Evolutionary conservation across 2,329 filamentous ascomycete species (phyloP), one percentile per base, ranked within the genome.

Genomic region (Aspergillus sergii): DNA sequence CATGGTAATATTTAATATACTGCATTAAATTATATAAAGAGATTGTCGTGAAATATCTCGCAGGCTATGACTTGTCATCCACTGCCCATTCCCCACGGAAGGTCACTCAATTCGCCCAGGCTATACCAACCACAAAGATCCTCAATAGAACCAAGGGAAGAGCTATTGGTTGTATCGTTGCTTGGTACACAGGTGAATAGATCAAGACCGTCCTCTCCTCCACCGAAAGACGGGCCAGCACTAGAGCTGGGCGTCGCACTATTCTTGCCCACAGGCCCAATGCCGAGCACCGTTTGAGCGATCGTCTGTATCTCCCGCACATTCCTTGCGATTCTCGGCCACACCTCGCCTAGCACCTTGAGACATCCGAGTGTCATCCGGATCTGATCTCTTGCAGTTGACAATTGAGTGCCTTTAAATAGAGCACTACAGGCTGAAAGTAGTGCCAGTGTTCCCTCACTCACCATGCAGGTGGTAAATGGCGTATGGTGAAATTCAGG

Each of bases 391-490:
- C 80, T 70, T n/a, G 78, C 78, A 1, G 77, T 70, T 1, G 71
- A 66, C 6, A 81, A 64, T 19, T 78, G 70, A 30, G 69, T 68
- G 0, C 72, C 75, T 9, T 68, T 69, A n/a, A 81, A 63, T 8
- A 77, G 57, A 58, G 71, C 76, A 16, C 70, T 73, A 63, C 79
- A 81, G 2, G 79, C 79, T 0, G 80, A 79, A 3, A 72, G 66
- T 1, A 70, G 57, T 2, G 69, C 65, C 1, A 81, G 67, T 0
- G 75, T 77, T 0, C 76, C 80, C 21, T 76, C 75, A 46, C 73
- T 79, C 14, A 80, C 64, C 78, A 81, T 81, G 68, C 80, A 82
- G 0, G 76, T 78, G 0, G 69, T 70, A 46, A 82, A 82, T 0
- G 80, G 80, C 0, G 72, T 77, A 59, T 82, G 79, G 50, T 71